Percentiles rank a stretch among this genome's conserved stretches.
Evolutionary conservation across 352 stramenopile genomes (phyloP).

Genomic region (Globisporangium nodosum): DNA sequence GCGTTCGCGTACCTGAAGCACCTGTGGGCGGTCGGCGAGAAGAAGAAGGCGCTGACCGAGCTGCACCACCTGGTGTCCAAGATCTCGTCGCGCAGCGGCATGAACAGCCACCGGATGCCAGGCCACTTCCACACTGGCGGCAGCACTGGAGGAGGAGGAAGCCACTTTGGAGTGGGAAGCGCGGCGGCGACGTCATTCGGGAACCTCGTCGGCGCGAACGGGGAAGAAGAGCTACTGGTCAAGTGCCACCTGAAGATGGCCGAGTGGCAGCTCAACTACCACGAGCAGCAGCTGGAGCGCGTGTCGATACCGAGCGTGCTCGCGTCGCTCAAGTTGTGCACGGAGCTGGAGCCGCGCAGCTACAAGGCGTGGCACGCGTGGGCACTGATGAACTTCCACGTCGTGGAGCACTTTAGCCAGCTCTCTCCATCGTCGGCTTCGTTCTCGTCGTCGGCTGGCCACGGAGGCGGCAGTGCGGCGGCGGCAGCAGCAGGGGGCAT

Average conservation of each 20-base stretch:
- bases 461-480: slow-evolving; percentile 11
- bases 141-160: background rate
- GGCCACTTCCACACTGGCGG: slow-evolving; percentile 3
- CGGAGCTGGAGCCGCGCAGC: slow-evolving; percentile 58
- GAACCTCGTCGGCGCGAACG: slow-evolving; percentile 6
- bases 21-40: slow-evolving; percentile 88
- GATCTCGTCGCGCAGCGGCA: slow-evolving; percentile 49
- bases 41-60: slow-evolving; percentile 84
- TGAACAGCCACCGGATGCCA: background rate
- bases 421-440: slow-evolving; percentile 26
- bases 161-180: slow-evolving; percentile 1
- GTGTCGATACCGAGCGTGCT: slow-evolving; percentile 72
- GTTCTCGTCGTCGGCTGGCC: background rate
- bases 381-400: slow-evolving; percentile 96
- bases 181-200: slow-evolving; percentile 14
- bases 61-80: slow-evolving; percentile 79
- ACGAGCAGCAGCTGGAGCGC: slow-evolving; percentile 76
- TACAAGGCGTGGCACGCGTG: slow-evolving; percentile 95
- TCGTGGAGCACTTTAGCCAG: slow-evolving; percentile 87
- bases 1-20: slow-evolving; percentile 96
- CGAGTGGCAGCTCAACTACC: slow-evolving; percentile 80
- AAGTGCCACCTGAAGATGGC: slow-evolving; percentile 82
- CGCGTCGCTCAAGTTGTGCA: slow-evolving; percentile 58
- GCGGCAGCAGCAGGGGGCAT: slow-evolving; percentile 15
- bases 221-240: slow-evolving; percentile 69